These are phyloP conservation scores for Nidula niveotomentosa DNA, from an alignment of 1,284 basidiomycete genomes.

Conservation along the genomic window DNA sequence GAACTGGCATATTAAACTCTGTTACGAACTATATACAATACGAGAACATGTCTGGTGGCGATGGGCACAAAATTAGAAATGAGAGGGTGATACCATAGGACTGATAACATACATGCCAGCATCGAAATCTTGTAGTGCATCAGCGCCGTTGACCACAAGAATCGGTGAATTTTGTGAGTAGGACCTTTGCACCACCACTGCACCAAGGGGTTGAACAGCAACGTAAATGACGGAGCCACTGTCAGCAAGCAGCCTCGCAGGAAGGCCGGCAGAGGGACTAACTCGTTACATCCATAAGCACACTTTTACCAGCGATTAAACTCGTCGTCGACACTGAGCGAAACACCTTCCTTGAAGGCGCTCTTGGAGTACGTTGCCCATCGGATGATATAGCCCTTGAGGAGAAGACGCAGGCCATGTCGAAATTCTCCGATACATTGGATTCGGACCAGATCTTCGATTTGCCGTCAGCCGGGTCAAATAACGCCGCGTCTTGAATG, in stretches of 20 bases:
- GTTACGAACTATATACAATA: constrained; percentile 27
- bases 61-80: background rate
- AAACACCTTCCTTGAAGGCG: constrained; percentile 86
- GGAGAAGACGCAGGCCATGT: constrained; percentile 68
- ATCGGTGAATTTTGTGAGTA: constrained; percentile 69
- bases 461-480: constrained; percentile 62
- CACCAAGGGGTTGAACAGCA: constrained; percentile 76
- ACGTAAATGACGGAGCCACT: constrained; percentile 32
- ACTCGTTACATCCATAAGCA: constrained; percentile 59
- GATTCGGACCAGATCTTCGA: constrained; percentile 83
- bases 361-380: constrained; percentile 85
- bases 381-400: constrained; percentile 73
- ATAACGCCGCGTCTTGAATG: constrained; percentile 75
- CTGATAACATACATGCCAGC: constrained; percentile 63
- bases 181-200: constrained; percentile 76
- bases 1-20: no score
- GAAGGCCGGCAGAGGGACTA: constrained; percentile 17
- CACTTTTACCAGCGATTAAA: constrained; percentile 89
- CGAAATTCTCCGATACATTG: constrained; percentile 85
- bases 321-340: constrained; percentile 77
- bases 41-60: constrained; percentile 54
- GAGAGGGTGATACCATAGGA: constrained; percentile 1
- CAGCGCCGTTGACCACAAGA: constrained; percentile 76
- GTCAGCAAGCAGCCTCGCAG: background rate
- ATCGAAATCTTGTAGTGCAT: constrained; percentile 83